phyloP scores from a whole-genome alignment of 1,139 yeast genomes.

The Candida tetrigidarum region DNA sequence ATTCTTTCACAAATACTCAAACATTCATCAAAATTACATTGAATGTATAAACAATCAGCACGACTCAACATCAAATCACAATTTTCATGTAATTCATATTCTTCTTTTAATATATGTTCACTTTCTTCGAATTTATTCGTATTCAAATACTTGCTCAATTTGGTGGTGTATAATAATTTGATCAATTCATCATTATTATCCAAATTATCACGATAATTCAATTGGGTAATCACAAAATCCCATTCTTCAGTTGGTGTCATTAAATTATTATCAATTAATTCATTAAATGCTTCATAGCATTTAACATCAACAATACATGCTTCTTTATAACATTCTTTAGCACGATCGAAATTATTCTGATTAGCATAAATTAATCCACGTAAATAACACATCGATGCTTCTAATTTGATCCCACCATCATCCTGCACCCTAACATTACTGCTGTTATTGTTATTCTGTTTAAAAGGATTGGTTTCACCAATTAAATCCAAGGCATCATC shows the following conservation, averaged over 20 bases:
- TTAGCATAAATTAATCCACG: slow-evolving; percentile 85
- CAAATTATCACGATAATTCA: slow-evolving; percentile 68
- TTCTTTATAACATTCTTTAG: slow-evolving; percentile 86
- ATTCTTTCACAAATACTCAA: slow-evolving; percentile 71
- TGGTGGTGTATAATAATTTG: slow-evolving; percentile 72
- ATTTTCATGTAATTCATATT: slow-evolving; percentile 70
- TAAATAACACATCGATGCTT: slow-evolving; percentile 84
- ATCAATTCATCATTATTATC: slow-evolving; percentile 85
- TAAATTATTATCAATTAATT: slow-evolving; percentile 71
- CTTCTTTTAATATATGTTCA: slow-evolving; percentile 66
- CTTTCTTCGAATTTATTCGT: slow-evolving; percentile 66
- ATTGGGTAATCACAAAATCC: slow-evolving; percentile 65
- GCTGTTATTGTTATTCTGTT: slow-evolving; percentile 12
- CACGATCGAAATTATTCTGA: slow-evolving; percentile 83
- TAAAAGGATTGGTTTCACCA: slow-evolving; percentile 83
- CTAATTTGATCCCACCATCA: slow-evolving; percentile 84
- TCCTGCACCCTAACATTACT: slow-evolving; percentile 11
- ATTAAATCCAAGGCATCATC: slow-evolving; percentile 89
- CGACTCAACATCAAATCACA: slow-evolving; percentile 69
- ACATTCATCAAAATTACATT: slow-evolving; percentile 82
- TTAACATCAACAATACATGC: slow-evolving; percentile 89
- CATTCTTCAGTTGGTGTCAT: slow-evolving; percentile 89
- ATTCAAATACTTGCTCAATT: slow-evolving; percentile 75
- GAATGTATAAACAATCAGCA: slow-evolving; percentile 75
- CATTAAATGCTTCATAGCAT: slow-evolving; percentile 92